phyloP scores from a whole-genome alignment of 176 grass and related monocot genomes.

The Rhynchospora breviuscula region DNA sequence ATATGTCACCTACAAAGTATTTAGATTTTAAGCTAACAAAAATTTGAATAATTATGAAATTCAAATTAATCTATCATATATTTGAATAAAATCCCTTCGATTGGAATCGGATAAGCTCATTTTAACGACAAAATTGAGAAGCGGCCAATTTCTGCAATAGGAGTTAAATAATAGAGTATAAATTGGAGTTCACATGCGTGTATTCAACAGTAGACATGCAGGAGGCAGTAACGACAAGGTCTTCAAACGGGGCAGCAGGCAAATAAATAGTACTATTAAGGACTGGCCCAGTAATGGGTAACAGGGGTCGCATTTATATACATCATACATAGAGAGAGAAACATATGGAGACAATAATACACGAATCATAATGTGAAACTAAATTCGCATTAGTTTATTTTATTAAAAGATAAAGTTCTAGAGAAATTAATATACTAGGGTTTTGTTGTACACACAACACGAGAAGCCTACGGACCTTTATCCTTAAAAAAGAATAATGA shows the following conservation, averaged over 20 bases:
- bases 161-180: neutral
- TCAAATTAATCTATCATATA: no score
- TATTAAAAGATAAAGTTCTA: neutral
- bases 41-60: no score
- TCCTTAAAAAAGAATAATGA: no score
- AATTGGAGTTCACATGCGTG: neutral
- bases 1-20: no score
- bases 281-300: neutral
- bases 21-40: no score
- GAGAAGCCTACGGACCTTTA: neutral
- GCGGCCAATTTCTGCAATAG: neutral
- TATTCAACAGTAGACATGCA: conserved; percentile 14
- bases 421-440: neutral
- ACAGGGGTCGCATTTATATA: conserved; percentile 15
- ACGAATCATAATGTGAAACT: neutral
- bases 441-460: neutral
- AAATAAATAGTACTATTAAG: conserved; percentile 26
- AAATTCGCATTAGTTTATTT: neutral
- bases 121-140: neutral
- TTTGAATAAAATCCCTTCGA: neutral
- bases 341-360: conserved; percentile 4
- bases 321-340: conserved; percentile 15
- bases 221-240: conserved; percentile 10
- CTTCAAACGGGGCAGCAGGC: conserved; percentile 9
- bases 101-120: neutral